Evolutionary conservation across 495 filamentous ascomycete species (phyloP).

Genomic region (Daldinia loculata): DNA sequence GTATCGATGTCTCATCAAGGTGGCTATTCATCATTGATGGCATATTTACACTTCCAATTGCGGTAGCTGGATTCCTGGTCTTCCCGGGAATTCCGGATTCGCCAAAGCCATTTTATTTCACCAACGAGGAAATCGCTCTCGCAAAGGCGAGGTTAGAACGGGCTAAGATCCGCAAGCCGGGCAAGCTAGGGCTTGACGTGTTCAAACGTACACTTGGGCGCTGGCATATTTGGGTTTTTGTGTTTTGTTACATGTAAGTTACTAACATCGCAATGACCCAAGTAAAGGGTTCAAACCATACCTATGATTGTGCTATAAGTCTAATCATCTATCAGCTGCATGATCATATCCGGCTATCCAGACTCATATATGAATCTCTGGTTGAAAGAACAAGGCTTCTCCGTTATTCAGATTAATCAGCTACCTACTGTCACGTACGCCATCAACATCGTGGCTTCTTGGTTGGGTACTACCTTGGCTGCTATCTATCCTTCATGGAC

Average conservation of each 20-base stretch:
- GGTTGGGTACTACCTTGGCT: constrained; percentile 56
- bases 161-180: constrained; percentile 41
- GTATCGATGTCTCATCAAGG: constrained; percentile 14
- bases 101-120: constrained; percentile 52
- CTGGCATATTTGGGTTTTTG: constrained; percentile 62
- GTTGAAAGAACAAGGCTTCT: constrained; percentile 59
- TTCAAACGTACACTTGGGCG: constrained; percentile 53
- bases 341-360: constrained; percentile 56
- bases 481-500: constrained; percentile 58
- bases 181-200: constrained; percentile 51
- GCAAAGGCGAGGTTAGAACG: constrained; percentile 49
- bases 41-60: constrained; percentile 60
- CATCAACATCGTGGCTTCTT: constrained; percentile 56
- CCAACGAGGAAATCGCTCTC: constrained; percentile 48
- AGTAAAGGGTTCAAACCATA: background rate
- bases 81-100: constrained; percentile 61
- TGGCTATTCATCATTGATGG: constrained; percentile 62
- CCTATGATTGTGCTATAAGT: background rate
- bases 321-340: constrained; percentile 39
- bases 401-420: constrained; percentile 57
- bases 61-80: constrained; percentile 54
- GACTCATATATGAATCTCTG: constrained; percentile 56
- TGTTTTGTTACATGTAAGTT: constrained; percentile 55
- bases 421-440: constrained; percentile 55
- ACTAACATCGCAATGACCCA: background rate